phyloP scores from a whole-genome alignment of 176 grass and related monocot species.

The Tillandsia leiboldiana region DNA sequence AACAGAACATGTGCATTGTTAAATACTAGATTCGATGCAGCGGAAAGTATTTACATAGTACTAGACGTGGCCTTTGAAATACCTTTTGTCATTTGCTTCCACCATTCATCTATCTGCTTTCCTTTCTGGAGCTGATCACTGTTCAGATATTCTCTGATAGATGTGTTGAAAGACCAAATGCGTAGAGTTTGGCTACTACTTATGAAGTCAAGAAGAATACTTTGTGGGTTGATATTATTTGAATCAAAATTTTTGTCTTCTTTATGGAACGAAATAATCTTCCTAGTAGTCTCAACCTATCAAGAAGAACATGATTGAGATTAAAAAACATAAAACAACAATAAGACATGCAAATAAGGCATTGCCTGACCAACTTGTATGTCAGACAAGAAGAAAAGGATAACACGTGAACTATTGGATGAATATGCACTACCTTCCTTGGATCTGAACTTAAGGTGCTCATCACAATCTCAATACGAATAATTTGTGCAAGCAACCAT shows the following conservation, averaged over 20 bases:
- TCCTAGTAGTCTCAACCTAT: slow-evolving; percentile 88
- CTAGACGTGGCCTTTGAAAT: neutral
- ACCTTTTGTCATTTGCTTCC: slow-evolving; percentile 93
- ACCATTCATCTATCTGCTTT: slow-evolving; percentile 98
- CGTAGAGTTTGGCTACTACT: slow-evolving; percentile 93
- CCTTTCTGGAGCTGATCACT: slow-evolving; percentile 97
- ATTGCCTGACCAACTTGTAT: neutral
- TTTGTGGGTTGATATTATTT: slow-evolving; percentile 66
- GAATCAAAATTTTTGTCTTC: slow-evolving; percentile 86
- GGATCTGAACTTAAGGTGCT: slow-evolving; percentile 81
- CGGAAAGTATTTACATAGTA: neutral
- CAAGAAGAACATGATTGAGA: slow-evolving; percentile 14
- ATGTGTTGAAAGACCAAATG: slow-evolving; percentile 92
- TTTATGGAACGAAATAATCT: slow-evolving; percentile 99
- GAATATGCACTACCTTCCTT: slow-evolving; percentile 50
- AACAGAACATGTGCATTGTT: neutral
- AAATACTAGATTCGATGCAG: neutral
- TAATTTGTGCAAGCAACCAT: slow-evolving; percentile 91
- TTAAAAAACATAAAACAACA: neutral
- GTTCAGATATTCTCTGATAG: slow-evolving; percentile 87
- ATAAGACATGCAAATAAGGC: neutral
- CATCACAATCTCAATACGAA: slow-evolving; percentile 88
- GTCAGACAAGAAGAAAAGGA: neutral
- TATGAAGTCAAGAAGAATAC: slow-evolving; percentile 97
- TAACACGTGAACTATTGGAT: slow-evolving; percentile 5